These are phyloP conservation scores for Daldinia childiae DNA, from an alignment of 495 filamentous ascomycete species.

Conservation along the genomic window DNA sequence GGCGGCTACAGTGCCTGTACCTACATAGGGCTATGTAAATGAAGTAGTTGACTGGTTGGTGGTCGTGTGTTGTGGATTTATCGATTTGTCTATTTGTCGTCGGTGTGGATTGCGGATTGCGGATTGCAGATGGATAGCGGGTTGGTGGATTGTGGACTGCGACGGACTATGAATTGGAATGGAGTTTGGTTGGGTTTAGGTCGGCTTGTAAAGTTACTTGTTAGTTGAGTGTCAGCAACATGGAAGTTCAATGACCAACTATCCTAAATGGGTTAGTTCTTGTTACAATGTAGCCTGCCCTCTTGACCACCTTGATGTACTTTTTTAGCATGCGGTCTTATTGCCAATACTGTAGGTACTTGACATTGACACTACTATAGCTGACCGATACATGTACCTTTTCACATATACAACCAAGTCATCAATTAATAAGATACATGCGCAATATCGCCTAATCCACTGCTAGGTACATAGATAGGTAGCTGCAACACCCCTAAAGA, in stretches of 20 bases:
- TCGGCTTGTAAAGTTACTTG: conserved; percentile 9
- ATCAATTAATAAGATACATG: conserved; percentile 15
- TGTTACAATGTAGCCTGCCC: conserved; percentile 36
- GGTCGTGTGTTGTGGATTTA: conserved; percentile 27
- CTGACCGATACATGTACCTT: not conserved
- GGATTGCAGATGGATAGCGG: not conserved
- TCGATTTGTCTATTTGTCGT: conserved; percentile 16
- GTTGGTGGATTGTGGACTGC: conserved; percentile 26
- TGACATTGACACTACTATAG: not conserved
- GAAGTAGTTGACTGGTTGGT: conserved; percentile 12
- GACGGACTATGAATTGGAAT: conserved; percentile 17
- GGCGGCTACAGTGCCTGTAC: conserved; percentile 32
- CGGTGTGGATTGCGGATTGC: conserved; percentile 27
- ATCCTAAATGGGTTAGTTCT: conserved; percentile 32
- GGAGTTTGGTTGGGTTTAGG: conserved; percentile 33
- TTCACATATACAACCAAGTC: not conserved
- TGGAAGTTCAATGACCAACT: conserved; percentile 27
- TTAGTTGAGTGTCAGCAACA: conserved; percentile 7
- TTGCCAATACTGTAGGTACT: not conserved
- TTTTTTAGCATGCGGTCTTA: not conserved
- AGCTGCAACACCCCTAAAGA: not conserved
- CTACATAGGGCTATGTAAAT: conserved; percentile 32
- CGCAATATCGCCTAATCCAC: too few species aligned
- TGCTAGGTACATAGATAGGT: not conserved
- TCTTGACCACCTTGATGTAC: conserved; percentile 20